These are phyloP conservation scores for Phytophthora meadii DNA, from an alignment of 352 stramenopile genomes.

Conservation along the genomic window DNA sequence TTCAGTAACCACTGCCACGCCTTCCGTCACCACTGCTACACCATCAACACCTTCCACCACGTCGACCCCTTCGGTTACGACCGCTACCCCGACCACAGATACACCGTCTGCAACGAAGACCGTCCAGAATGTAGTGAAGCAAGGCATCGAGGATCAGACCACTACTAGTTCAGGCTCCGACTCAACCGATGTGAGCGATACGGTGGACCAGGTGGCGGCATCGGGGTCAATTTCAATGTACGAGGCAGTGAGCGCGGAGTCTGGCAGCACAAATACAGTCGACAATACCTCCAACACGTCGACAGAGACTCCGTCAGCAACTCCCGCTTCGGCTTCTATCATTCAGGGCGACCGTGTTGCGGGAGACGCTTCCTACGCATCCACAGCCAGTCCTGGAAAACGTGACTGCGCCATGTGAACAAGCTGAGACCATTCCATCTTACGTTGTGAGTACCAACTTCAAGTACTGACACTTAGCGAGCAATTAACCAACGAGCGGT, in stretches of 20 bases:
- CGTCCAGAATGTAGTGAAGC: conserved; percentile 1
- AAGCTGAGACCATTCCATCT: not conserved
- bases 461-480: conserved; percentile 23
- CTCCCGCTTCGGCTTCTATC: conserved; percentile 2
- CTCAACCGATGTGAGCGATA: conserved; percentile 13
- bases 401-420: conserved; percentile 30
- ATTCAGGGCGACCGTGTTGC: conserved; percentile 12
- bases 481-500: conserved; percentile 13
- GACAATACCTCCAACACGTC: not conserved
- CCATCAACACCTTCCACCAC: conserved; percentile 1
- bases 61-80: conserved; percentile 9
- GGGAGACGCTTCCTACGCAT: conserved; percentile 14
- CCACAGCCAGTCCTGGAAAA: conserved; percentile 9
- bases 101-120: conserved; percentile 21
- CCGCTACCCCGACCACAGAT: conserved; percentile 3
- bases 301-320: conserved; percentile 6
- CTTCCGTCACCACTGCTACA: conserved; percentile 6
- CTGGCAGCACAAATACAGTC: conserved; percentile 4
- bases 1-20: conserved; percentile 12
- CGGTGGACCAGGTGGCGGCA: conserved; percentile 5
- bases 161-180: conserved; percentile 16
- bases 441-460: conserved; percentile 16
- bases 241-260: conserved; percentile 5
- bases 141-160: conserved; percentile 11
- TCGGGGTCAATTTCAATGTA: conserved; percentile 15